phyloP scores from a whole-genome alignment of 2,329 filamentous ascomycete species.

The Colletotrichum costaricense region DNA sequence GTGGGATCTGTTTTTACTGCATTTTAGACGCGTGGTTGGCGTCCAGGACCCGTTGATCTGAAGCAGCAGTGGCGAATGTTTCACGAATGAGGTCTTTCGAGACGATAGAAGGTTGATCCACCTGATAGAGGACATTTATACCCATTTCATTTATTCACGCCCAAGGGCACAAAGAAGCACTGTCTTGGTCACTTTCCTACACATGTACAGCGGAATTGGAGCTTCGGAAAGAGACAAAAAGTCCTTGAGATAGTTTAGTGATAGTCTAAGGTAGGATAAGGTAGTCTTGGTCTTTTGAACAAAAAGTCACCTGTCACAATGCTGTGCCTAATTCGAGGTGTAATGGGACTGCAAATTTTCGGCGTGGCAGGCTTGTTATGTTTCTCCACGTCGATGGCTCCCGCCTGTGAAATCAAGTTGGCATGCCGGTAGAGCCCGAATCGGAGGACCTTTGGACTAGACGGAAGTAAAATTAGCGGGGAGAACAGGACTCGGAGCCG shows the following conservation, averaged over 20 bases:
- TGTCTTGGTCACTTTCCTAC: background rate
- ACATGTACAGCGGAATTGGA: background rate
- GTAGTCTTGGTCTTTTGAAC: background rate
- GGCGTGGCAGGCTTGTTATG: background rate
- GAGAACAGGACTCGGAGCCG: background rate
- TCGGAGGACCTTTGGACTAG: background rate
- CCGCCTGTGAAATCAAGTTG: background rate
- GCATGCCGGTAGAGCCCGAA: background rate
- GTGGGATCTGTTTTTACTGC: background rate
- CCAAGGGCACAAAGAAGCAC: background rate
- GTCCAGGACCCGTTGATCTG: background rate
- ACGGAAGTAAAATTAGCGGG: background rate
- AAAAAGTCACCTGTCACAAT: background rate
- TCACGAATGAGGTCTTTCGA: background rate
- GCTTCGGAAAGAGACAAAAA: background rate
- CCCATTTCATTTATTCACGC: conserved; percentile 9
- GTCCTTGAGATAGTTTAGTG: background rate
- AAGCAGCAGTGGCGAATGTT: background rate
- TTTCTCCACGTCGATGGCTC: background rate
- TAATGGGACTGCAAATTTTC: background rate
- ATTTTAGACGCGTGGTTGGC: background rate
- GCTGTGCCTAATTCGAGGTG: background rate
- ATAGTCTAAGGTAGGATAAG: too few species aligned
- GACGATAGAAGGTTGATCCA: background rate
- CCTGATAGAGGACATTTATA: conserved; percentile 12